Evolutionary conservation across 169 alveolate genomes (phyloP), one percentile per base, ranked within the genome.

Genomic region (Cryptosporidium baileyi): DNA sequence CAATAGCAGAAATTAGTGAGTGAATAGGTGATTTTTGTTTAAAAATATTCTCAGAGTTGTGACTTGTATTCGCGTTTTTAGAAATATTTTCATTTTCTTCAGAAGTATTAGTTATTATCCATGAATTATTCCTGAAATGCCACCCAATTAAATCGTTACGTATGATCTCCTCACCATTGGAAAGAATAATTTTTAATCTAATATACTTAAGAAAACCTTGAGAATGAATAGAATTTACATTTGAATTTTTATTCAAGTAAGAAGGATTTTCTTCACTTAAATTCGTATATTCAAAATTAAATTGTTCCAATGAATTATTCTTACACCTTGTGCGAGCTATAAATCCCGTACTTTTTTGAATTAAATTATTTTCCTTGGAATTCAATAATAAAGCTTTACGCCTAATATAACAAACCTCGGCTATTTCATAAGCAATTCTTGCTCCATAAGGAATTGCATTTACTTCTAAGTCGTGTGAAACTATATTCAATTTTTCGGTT

Each of bases 401-500:
- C 3, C 85, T 67, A 38, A 74, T 57, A 38, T 74, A 74, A 11
- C 67, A 54, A 74, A 74, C 85, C n/a, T 74, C 85, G 11, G 85
- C 85, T 74, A 74, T 74, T 40, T 74, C 85, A 41, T 74, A 74
- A 30, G 85, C 85, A 9, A 74, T 74, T 38, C 85, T 51, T 54
- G 85, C 85, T 13, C 85, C 85, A 34, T 74, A 74, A 4, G 59
- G 67, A 3, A 40, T 74, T 54, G 85, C 85, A 54, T 57, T 45
- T 22, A 74, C 65, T 54, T 74, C 85, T 28, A 74, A 38, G 36
- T 54, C 67, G 1, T 57, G 65, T 9, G 59, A 6, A 32, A 17
- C n/a, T 22, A 54, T 24, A 57, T 54, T 74, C 22, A 54, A 51
- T 40, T 74, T 51, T 40, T 57, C 65, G 26, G 54, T n/a, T 17